These are phyloP conservation scores for Chlamydomonas sp. DNA, from an alignment of 139 green algal genomes.

Conservation along the genomic window DNA sequence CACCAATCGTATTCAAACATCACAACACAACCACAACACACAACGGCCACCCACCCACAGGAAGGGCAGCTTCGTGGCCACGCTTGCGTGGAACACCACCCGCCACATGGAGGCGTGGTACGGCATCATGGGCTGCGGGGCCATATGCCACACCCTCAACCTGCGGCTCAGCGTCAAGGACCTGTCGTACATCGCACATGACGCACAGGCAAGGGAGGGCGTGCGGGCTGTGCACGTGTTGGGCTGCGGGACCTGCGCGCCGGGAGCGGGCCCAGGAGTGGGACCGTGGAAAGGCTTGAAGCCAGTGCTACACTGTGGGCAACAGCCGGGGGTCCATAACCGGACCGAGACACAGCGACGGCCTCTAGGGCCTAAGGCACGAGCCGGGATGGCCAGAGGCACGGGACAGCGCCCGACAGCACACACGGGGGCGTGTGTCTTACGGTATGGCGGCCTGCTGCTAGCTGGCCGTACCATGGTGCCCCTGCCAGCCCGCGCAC, in stretches of 20 bases:
- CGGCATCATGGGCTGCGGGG: constrained; percentile 71
- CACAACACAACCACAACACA: not conserved
- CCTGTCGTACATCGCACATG: constrained; percentile 66
- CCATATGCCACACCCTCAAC: constrained; percentile 77
- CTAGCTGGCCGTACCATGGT: not conserved
- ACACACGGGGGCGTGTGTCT: too few species aligned
- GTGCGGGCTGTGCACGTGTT: too few species aligned
- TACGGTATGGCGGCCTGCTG: too few species aligned
- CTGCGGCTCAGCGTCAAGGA: constrained; percentile 51
- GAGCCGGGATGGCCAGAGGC: too few species aligned
- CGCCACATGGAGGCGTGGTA: constrained; percentile 85
- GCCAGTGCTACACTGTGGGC: too few species aligned
- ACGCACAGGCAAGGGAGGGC: not conserved
- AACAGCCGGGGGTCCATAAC: too few species aligned
- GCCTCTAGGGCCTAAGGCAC: too few species aligned
- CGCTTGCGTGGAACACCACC: constrained; percentile 83
- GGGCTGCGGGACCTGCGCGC: too few species aligned
- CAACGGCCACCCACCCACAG: constrained; percentile 20
- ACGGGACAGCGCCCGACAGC: too few species aligned
- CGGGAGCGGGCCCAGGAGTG: too few species aligned
- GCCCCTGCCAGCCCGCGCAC: not conserved
- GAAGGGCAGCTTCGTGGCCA: constrained; percentile 72
- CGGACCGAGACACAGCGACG: too few species aligned
- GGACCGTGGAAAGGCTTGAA: too few species aligned
- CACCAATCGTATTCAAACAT: not conserved